Base-by-base conservation (phyloP, 1,139 yeast species). In the Geotrichum cucujoidarum region DNA sequence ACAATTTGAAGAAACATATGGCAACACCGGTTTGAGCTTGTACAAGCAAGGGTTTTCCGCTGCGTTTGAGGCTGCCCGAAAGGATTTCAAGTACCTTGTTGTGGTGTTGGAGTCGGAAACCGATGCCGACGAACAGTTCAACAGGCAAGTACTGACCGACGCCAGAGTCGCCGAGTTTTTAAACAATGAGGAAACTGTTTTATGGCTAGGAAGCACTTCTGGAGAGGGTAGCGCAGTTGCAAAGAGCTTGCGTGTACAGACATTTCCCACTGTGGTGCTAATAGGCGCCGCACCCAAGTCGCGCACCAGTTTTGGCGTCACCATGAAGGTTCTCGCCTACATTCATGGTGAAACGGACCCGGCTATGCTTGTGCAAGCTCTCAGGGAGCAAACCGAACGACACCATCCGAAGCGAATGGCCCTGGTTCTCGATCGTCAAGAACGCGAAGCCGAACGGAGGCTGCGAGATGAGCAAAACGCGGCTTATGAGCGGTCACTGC, bases 161-260 rank as follows among this genome's bases (percentile, higher is more conserved):
- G 75, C 74, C 1, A 68, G 66, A 27, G 80, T 87, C 50, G 67
- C 77, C 7, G 67, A 69, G 10, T 68, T 82, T 45, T 67, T 86
- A 42, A 60, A 60, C 29, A 76, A 77, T 47, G 75, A 74, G 47
- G 70, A 75, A 39, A 63, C 81, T 2, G 59, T 87, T 1, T 69
- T 87, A 4, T 92, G 97, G 97, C 95, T 92, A 33, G 96, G 97
- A 6, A 84, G 86, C 61, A 24, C 10, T 6, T 79, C 82, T 52
- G 78, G 88, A 11, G 97, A 92, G 64, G 87, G 92, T 1, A 83
- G 79, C 60, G 95, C 87, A 59, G 80, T 88, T 16, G 87, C 95
- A 0, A 81, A 83, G 60, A 78, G 83, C 42, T 74, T 90, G 53
- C 77, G 78, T 51, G 84, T 83, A 36, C 77, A 89, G 18, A 77